Base-by-base conservation (phyloP, 768 basidiomycete genomes). In the Paxillus involutus region DNA sequence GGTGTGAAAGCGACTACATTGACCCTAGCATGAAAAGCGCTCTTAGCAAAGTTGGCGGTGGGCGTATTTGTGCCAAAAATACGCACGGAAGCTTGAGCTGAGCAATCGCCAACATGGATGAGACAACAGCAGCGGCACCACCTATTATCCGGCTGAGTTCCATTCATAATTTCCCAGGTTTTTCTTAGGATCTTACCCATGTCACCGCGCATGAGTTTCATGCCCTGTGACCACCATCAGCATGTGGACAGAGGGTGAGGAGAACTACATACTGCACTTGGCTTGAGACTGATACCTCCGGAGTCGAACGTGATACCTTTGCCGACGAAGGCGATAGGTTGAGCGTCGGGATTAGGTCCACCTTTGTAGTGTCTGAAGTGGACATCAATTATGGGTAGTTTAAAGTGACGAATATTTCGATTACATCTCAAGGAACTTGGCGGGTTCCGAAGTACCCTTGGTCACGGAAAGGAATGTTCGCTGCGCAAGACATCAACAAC, bases 281-380 rank as follows among this genome's bases (percentile, higher is more conserved):
- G 83, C 71, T 94, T 94, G 69, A 95, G 72, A 55, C 86, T 88
- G 69, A 93, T 93, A 60, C 91, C 91, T 77, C 91, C 91, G 3
- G 85, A 84, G 69, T 95, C 91, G 59, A 94, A 95, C 14, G 91
- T 93, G 65, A 94, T 86, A 56, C 92, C 92, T 67, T 94, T 94
- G 33, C 92, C 92, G 35, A 94, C 89, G 55, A 91, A 77, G 3
- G 83, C 86, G 13, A 91, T 75, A 3, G 90, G 91, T 49, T 76
- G 76, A 0, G 75, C 83, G 47, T 78, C 71, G 57, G 77, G 74
- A 52, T 77, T 71, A 3, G 79, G 65, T 1, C 82, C 86, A n/a
- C 91, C 91, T 32, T 86, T 85, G 79, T 95, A 95, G 70, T 88
- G 86, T 51, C 89, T 92, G 53, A 6, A 36, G 12, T 6, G 21